Conservation (phyloP, 1,284 basidiomycete species). For the Melampsora abietis-canadensis region DNA sequence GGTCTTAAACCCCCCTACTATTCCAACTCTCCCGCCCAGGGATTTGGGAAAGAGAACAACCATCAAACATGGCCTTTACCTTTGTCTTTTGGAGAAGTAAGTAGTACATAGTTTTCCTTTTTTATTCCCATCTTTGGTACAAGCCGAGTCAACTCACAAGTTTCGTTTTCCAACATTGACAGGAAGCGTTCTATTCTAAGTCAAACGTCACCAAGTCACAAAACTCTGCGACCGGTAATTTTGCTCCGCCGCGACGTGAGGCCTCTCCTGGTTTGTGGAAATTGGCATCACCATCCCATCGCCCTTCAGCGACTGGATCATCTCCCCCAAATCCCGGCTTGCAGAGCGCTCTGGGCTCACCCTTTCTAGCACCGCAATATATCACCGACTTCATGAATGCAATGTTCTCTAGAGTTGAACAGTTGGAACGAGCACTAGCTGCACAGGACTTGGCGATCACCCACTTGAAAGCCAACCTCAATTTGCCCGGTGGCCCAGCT, state of each 20-base stretch:
- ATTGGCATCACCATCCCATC: conserved; percentile 2
- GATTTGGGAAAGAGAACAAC: conserved; percentile 18
- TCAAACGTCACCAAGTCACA: conserved; percentile 41
- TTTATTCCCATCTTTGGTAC: neutral
- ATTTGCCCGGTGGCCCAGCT: conserved; percentile 11
- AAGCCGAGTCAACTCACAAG: neutral
- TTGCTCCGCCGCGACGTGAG: neutral
- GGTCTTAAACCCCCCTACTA: conserved; percentile 18
- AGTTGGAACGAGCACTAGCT: conserved; percentile 33
- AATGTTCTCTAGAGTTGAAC: conserved; percentile 37
- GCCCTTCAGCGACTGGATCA: conserved; percentile 4
- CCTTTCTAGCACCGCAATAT: conserved; percentile 19
- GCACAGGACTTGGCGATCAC: conserved; percentile 37
- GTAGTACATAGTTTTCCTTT: neutral
- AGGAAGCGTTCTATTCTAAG: conserved; percentile 44
- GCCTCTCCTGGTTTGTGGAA: conserved; percentile 38
- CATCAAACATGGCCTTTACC: conserved; percentile 29
- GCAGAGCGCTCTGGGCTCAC: conserved; percentile 29
- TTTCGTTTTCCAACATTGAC: neutral
- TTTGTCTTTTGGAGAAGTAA: conserved; percentile 43
- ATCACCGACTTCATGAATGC: conserved; percentile 31
- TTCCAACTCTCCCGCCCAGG: neutral
- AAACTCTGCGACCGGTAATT: neutral
- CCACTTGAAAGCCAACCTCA: conserved; percentile 30
- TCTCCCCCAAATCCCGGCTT: conserved; percentile 13